These are phyloP conservation scores for Penicillium longicatenatum DNA, from an alignment of 495 filamentous ascomycete species.

Conservation along the genomic window DNA sequence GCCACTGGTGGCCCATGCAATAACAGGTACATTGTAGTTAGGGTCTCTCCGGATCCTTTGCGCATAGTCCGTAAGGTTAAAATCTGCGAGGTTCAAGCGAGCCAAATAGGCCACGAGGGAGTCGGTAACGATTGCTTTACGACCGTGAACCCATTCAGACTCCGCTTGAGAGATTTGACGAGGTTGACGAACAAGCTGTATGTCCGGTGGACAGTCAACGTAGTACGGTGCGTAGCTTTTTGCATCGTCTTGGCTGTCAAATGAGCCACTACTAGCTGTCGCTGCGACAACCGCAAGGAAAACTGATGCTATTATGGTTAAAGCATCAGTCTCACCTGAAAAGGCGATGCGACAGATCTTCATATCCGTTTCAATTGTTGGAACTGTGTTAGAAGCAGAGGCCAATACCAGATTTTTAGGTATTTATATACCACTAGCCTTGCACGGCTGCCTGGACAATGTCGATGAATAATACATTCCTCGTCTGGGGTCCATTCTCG, in stretches of 20 bases:
- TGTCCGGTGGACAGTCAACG: background rate
- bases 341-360: background rate
- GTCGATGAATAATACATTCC: background rate
- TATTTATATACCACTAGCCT: background rate
- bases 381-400: too few species aligned
- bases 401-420: background rate
- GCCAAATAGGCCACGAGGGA: background rate
- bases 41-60: background rate
- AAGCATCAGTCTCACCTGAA: background rate
- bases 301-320: background rate
- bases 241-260: background rate
- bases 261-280: background rate
- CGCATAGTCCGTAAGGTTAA: background rate
- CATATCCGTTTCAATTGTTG: background rate
- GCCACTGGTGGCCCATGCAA: constrained; percentile 1
- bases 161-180: background rate
- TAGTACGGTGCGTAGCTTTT: background rate
- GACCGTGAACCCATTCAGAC: background rate
- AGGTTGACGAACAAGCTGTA: constrained; percentile 1
- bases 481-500: background rate
- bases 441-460: background rate
- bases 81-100: background rate
- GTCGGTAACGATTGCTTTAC: constrained; percentile 1
- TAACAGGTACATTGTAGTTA: background rate
- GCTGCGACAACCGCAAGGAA: background rate